Conservation (phyloP, 2,329 filamentous ascomycete species). For the Fusarium tupiense region DNA sequence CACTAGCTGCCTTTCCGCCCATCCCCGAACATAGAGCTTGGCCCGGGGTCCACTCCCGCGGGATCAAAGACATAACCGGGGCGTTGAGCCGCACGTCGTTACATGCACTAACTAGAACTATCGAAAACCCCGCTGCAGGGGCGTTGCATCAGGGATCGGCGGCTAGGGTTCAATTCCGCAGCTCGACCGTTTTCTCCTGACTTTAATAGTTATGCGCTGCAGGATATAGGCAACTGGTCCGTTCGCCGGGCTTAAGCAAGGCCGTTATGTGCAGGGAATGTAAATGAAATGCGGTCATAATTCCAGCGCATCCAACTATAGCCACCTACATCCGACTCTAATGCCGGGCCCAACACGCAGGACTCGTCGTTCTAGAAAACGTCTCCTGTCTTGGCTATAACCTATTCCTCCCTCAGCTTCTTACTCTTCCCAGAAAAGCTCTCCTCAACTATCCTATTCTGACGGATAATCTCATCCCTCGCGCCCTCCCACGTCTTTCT, state of each 20-base stretch:
- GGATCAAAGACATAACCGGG: not conserved
- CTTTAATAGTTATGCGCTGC: not conserved
- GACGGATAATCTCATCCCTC: slow-evolving; percentile 37
- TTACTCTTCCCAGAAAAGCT: not conserved
- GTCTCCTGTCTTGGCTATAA: not conserved
- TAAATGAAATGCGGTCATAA: not conserved
- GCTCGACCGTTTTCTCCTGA: not conserved
- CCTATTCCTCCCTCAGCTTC: slow-evolving; percentile 5
- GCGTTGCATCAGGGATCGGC: slow-evolving; percentile 11
- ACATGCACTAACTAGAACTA: slow-evolving; percentile 3
- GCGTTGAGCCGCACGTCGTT: not conserved
- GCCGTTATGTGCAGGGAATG: not conserved
- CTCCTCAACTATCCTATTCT: slow-evolving; percentile 14
- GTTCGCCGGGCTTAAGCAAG: not conserved
- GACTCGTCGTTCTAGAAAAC: not conserved
- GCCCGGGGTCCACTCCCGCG: not conserved
- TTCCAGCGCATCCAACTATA: not conserved
- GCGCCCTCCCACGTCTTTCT: slow-evolving; percentile 53
- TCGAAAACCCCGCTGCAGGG: slow-evolving; percentile 2
- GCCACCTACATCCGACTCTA: not conserved
- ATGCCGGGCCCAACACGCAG: not conserved
- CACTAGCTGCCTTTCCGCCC: not conserved
- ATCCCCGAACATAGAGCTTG: not conserved
- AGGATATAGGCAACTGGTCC: not conserved
- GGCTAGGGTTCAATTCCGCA: not conserved